These are phyloP conservation scores for Lippia alba DNA, from an alignment of 305 asterid species.

Conservation along the genomic window DNA sequence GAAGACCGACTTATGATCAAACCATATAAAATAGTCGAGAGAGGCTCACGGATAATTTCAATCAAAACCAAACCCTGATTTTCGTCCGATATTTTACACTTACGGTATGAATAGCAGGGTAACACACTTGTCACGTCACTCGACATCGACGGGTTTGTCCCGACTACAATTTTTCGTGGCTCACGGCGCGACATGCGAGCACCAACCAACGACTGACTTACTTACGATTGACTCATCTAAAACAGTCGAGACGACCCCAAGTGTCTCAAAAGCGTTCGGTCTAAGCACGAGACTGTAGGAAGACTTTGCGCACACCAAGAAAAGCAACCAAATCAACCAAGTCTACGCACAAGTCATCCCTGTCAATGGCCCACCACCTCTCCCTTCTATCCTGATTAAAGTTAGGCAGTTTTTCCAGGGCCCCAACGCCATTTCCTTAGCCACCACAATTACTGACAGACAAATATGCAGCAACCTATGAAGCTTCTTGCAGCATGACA, in stretches of 20 bases:
- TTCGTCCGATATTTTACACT: no score
- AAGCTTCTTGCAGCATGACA: conserved; percentile 56
- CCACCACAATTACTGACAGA: conserved; percentile 48
- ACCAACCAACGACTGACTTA: background rate
- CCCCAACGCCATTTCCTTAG: conserved; percentile 44
- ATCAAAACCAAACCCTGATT: no score
- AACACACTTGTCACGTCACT: no score
- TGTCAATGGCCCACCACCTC: conserved; percentile 38
- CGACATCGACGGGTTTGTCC: no score
- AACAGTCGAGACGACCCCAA: background rate
- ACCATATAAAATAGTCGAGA: no score
- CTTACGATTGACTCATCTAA: background rate
- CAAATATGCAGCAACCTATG: conserved; percentile 45
- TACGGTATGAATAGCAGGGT: no score
- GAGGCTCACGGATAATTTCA: no score
- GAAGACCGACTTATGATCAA: no score
- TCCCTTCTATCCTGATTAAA: conserved; percentile 18
- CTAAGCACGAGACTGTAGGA: conserved; percentile 44
- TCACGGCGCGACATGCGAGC: background rate
- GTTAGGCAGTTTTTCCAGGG: conserved; percentile 37
- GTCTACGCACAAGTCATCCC: conserved; percentile 65
- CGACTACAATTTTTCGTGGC: background rate
- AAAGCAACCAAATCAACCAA: conserved; percentile 26
- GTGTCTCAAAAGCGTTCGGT: conserved; percentile 30
- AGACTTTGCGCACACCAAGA: conserved; percentile 20